Percentiles rank a stretch among this genome's conserved stretches.
Evolutionary conservation across 2,329 filamentous ascomycete species (phyloP).

Genomic region (Triangularia verruculosa): DNA sequence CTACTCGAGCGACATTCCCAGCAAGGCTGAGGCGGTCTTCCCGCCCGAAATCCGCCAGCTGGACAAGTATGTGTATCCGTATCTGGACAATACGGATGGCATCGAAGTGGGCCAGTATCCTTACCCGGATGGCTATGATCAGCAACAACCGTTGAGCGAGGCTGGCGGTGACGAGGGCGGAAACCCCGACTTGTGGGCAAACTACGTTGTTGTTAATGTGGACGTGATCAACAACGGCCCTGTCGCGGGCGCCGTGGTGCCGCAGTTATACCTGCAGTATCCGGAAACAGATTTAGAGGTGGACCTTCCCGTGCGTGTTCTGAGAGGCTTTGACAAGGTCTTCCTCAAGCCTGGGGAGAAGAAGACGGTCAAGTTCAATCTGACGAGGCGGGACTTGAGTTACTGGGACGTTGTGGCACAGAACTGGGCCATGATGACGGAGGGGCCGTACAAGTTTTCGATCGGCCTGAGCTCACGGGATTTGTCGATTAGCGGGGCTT

Average conservation of each 20-base stretch:
- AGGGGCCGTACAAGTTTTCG: conserved; percentile 26
- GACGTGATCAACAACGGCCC: conserved; percentile 54
- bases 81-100: conserved; percentile 47
- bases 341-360: conserved; percentile 53
- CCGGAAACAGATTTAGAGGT: conserved; percentile 34
- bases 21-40: conserved; percentile 56
- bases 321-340: conserved; percentile 72
- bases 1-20: conserved; percentile 53
- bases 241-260: conserved; percentile 41
- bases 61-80: conserved; percentile 71
- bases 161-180: conserved; percentile 69
- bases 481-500: conserved; percentile 18
- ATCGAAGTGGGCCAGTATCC: conserved; percentile 40
- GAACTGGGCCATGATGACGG: conserved; percentile 58
- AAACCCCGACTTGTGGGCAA: conserved; percentile 63
- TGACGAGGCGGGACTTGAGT: conserved; percentile 68
- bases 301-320: conserved; percentile 65
- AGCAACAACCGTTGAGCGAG: conserved; percentile 48
- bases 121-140: conserved; percentile 57
- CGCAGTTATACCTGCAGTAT: conserved; percentile 48
- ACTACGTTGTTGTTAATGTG: conserved; percentile 48
- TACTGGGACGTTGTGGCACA: conserved; percentile 67
- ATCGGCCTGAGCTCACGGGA: conserved; percentile 30
- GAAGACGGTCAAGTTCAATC: conserved; percentile 51
- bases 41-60: conserved; percentile 59